These are phyloP conservation scores for Arachnomyces sp. DNA, from an alignment of 2,329 filamentous ascomycete species.

Conservation along the genomic window DNA sequence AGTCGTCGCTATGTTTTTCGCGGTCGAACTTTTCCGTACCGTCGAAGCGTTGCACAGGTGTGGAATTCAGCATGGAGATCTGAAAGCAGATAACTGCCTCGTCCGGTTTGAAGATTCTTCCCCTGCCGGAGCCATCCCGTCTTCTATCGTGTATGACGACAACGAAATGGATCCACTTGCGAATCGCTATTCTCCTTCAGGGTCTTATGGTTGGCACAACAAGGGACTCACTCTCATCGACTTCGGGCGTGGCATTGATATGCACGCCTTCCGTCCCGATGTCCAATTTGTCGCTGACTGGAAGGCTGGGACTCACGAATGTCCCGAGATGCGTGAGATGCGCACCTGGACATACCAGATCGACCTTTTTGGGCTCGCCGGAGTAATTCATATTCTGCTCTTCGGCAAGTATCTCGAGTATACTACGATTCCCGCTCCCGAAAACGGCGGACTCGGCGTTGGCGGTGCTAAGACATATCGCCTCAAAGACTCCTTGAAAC, in stretches of 20 bases:
- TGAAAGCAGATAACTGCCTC: constrained; percentile 93
- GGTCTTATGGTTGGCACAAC: constrained; percentile 65
- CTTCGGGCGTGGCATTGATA: constrained; percentile 90
- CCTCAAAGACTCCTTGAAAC: constrained; percentile 74
- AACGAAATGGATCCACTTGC: constrained; percentile 19
- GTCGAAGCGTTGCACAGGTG: constrained; percentile 77
- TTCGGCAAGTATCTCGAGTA: constrained; percentile 96
- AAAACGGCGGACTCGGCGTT: constrained; percentile 15
- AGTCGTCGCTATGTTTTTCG: constrained; percentile 86
- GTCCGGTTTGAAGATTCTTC: constrained; percentile 67
- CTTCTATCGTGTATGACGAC: constrained; percentile 24
- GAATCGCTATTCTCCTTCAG: constrained; percentile 61
- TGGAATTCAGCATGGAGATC: constrained; percentile 77
- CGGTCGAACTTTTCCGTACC: constrained; percentile 81
- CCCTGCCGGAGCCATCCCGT: constrained; percentile 16
- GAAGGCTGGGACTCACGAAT: constrained; percentile 80
- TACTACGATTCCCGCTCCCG: constrained; percentile 30
- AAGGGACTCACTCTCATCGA: constrained; percentile 86
- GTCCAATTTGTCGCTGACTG: constrained; percentile 93
- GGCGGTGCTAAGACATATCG: constrained; percentile 56
- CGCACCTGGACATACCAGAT: constrained; percentile 96
- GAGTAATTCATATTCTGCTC: constrained; percentile 76
- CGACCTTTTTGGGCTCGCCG: constrained; percentile 88
- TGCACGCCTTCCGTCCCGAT: constrained; percentile 67
- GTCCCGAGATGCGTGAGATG: constrained; percentile 88